A percentile compares a stretch with the other conserved stretches of the same genome.
Conservation (phyloP, 306 rosid genomes). For the Vigna mungo region DNA sequence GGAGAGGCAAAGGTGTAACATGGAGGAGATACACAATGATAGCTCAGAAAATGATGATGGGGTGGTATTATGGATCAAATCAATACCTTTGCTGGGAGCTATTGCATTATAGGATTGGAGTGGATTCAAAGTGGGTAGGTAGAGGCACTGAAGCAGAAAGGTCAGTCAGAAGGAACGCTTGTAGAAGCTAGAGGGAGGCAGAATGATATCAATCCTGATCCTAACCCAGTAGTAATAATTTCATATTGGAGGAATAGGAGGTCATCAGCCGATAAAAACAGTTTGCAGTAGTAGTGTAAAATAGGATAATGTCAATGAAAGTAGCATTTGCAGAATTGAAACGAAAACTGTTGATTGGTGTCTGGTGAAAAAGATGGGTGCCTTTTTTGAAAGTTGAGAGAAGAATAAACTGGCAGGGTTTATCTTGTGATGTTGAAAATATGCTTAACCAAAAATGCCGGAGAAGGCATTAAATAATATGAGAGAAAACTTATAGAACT, state of each 20-base stretch:
- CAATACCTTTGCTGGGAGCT: conserved; percentile 19
- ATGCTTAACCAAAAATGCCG: too few species aligned
- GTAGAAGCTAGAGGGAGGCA: neutral
- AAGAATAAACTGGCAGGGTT: neutral
- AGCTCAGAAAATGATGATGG: neutral
- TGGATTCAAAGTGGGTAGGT: neutral
- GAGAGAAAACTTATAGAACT: too few species aligned
- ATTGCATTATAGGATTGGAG: conserved; percentile 14
- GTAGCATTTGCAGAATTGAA: neutral
- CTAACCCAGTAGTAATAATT: neutral
- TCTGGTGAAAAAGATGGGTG: neutral
- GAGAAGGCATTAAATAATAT: too few species aligned
- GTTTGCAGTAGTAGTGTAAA: neutral
- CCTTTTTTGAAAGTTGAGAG: neutral
- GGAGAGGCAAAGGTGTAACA: neutral
- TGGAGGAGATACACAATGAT: conserved; percentile 27
- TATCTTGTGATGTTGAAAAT: neutral
- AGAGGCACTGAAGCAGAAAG: conserved; percentile 21
- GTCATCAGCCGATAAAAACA: neutral
- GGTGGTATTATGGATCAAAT: neutral
- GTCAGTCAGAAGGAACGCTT: neutral
- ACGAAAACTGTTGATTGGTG: conserved; percentile 12
- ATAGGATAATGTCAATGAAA: neutral
- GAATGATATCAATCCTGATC: neutral
- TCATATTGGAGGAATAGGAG: neutral